Evolutionary conservation across 2,329 filamentous ascomycete species (phyloP), one percentile per base, ranked within the genome.

Genomic region (Pseudogymnoascus pannorum): DNA sequence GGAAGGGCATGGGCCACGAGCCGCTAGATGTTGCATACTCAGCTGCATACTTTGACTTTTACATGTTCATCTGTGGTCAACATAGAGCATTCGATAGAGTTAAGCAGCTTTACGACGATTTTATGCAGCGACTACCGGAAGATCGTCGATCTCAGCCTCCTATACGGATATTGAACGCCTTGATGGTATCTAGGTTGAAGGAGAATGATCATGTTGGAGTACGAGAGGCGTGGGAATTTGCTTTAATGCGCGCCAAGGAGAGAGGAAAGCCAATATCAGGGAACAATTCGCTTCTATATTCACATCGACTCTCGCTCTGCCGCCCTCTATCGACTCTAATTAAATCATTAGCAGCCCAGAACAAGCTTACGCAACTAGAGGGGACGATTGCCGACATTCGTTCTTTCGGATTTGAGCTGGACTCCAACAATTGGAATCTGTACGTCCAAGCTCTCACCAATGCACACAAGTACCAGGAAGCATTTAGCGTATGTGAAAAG

Each of bases 381-480:
- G 75, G 75, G 59, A 75, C 79, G 11, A 78, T 86, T 71, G 74
- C 79, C 63, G 72, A 76, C n/a, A 66, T 81, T 18, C 75, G 77
- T 59, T 71, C 72, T 1, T 79, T 81, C 40, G 93, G 92, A 9
- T 97, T 93, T 76, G 76, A 78, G 26, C 74, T 97, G 62, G 87
- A 91, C 69, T 87, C 83, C 71, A 81, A 81, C 68, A 92, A 90
- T 67, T 96, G 91, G 91, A 94, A 96, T 71, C 79, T 82, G 58
- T 86, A 89, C 65, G 81, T 96, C 61, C 84, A 88, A 68, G 74
- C 80, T 58, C 83, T 97, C 26, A 83, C 85, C 22, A 76, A 79
- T 12, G 78, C 85, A 60, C 79, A 81, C 51, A 78, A 81, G 51
- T 81, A 82, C 68, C 75, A 83, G 57, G 79, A 87, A 18, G 92